phyloP scores from a whole-genome alignment of 495 filamentous ascomycete species.

The Pseudomonodictys pantanalensis region DNA sequence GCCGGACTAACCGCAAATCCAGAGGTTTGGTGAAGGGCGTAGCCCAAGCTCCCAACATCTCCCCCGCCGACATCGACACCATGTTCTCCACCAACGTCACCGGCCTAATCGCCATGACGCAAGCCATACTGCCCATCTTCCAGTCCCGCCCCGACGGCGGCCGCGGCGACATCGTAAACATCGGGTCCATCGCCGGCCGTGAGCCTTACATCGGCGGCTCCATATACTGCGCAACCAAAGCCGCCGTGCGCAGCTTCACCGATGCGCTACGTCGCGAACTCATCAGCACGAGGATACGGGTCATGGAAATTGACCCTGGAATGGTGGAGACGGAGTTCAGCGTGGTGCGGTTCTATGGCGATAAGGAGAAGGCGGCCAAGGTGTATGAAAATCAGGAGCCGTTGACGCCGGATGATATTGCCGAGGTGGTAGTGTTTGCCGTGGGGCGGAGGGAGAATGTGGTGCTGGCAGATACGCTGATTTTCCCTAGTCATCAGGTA shows the following conservation, averaged over 20 bases:
- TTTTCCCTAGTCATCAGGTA: slow-evolving; percentile 93
- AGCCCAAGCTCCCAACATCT: slow-evolving; percentile 81
- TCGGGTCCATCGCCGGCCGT: slow-evolving; percentile 90
- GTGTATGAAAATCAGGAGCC: slow-evolving; percentile 89
- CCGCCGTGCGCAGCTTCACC: slow-evolving; percentile 85
- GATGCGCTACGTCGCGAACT: slow-evolving; percentile 86
- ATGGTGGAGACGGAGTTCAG: slow-evolving; percentile 99
- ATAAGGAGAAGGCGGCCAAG: slow-evolving; percentile 90
- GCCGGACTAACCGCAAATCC: neutral
- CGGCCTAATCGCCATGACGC: slow-evolving; percentile 95
- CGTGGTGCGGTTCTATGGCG: slow-evolving; percentile 86
- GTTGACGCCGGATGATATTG: slow-evolving; percentile 92
- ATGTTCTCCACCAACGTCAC: slow-evolving; percentile 95
- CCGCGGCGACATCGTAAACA: slow-evolving; percentile 91
- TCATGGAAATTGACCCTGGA: slow-evolving; percentile 92
- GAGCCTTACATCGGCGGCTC: slow-evolving; percentile 86
- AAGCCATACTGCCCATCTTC: slow-evolving; percentile 83
- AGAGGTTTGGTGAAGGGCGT: slow-evolving; percentile 86
- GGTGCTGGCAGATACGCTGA: slow-evolving; percentile 84
- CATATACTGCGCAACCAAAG: slow-evolving; percentile 97
- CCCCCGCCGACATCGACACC: slow-evolving; percentile 73
- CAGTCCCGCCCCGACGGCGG: slow-evolving; percentile 75
- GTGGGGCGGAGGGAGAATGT: slow-evolving; percentile 90
- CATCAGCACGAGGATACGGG: slow-evolving; percentile 76
- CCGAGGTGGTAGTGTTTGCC: slow-evolving; percentile 88